Evolutionary conservation across 192 early-diverging fungal genomes (phyloP).

Genomic region (Podila verticillata): DNA sequence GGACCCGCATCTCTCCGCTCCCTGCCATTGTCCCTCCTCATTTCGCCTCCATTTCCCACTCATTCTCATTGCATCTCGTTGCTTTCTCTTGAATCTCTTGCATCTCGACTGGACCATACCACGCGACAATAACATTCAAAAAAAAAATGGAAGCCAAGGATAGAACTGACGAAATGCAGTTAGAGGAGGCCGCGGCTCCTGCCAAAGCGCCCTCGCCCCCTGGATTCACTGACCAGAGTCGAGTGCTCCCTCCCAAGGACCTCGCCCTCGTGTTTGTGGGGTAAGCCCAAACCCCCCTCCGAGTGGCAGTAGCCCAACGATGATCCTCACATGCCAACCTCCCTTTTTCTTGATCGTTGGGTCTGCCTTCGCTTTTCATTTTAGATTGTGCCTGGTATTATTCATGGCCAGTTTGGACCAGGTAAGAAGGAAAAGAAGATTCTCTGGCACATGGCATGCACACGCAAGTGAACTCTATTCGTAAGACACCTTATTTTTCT

Average conservation of each 20-base stretch:
- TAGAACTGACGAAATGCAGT: background rate
- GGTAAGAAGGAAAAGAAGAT: background rate
- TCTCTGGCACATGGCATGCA: background rate
- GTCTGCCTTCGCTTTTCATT: background rate
- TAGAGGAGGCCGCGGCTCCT: constrained; percentile 2
- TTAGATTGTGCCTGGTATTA: constrained; percentile 20
- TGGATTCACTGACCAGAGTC: constrained; percentile 41
- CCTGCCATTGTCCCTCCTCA: background rate
- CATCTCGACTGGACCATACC: too few species aligned
- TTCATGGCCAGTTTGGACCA: constrained; percentile 47
- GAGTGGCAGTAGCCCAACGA: background rate
- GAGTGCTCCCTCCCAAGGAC: constrained; percentile 28
- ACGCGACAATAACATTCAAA: background rate
- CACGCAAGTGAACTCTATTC: background rate
- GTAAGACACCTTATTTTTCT: background rate
- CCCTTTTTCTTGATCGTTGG: too few species aligned
- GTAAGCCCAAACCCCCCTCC: background rate
- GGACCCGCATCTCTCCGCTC: background rate
- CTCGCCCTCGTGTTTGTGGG: constrained; percentile 28
- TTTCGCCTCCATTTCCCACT: background rate
- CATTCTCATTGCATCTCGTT: constrained; percentile 7
- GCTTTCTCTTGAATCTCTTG: background rate
- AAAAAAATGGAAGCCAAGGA: constrained; percentile 10
- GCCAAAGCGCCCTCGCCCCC: background rate
- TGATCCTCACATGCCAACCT: background rate